These are phyloP conservation scores for Fallopia convolvulus DNA, from an alignment of 148 eudicot genomes.

Conservation along the genomic window DNA sequence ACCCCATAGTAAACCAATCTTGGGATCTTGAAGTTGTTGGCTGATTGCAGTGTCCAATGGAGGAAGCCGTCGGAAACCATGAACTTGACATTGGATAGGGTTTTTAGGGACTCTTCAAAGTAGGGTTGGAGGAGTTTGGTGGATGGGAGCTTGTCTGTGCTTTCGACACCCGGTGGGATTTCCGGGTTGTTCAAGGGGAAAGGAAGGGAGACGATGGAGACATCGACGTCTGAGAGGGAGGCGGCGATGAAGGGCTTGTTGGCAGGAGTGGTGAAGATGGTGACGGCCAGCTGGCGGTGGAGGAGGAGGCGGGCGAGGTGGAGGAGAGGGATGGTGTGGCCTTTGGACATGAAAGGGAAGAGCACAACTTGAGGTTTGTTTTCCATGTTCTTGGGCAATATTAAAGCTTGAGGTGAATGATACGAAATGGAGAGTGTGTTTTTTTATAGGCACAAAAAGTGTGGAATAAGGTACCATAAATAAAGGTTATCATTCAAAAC, in stretches of 20 bases:
- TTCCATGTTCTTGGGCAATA: neutral
- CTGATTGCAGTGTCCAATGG: conserved; percentile 47
- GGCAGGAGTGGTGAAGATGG: conserved; percentile 61
- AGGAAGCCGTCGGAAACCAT: conserved; percentile 57
- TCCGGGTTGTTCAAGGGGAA: conserved; percentile 27
- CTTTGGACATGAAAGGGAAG: conserved; percentile 89
- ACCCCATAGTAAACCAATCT: conserved; percentile 41
- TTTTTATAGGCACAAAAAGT: neutral
- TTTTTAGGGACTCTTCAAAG: conserved; percentile 38
- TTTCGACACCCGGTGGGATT: conserved; percentile 40
- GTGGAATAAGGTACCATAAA: neutral
- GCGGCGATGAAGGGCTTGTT: conserved; percentile 45
- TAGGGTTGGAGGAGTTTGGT: conserved; percentile 31
- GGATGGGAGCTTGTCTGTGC: conserved; percentile 65
- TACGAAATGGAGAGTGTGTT: neutral
- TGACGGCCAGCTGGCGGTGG: conserved; percentile 32
- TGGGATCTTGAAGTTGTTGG: conserved; percentile 37
- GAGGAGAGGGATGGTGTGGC: conserved; percentile 69
- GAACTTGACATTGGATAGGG: conserved; percentile 21
- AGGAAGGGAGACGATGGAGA: conserved; percentile 35
- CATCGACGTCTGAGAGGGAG: neutral
- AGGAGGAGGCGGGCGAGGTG: conserved; percentile 49
- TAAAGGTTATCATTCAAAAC: too few relatives aligned
- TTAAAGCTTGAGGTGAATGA: neutral
- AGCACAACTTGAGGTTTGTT: conserved; percentile 29